Conservation (phyloP, 352 stramenopile species). For the Peronosclerospora sorghi region DNA sequence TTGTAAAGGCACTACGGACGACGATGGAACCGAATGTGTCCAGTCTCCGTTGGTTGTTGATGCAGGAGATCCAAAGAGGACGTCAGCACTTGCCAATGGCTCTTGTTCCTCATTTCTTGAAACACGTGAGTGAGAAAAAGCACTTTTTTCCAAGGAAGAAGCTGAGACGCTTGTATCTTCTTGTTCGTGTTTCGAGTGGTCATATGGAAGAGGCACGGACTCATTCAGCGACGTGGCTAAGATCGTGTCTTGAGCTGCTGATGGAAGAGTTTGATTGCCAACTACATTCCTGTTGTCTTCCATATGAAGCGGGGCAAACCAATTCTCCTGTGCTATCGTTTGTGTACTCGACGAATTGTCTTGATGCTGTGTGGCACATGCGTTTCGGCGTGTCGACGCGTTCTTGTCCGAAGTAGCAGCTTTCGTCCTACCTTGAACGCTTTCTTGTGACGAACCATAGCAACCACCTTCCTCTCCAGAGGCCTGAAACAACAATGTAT, state of each 20-base stretch:
- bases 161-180: slow-evolving; percentile 10
- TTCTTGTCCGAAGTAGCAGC: background rate
- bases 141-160: slow-evolving; percentile 7
- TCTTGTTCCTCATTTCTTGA: slow-evolving; percentile 6
- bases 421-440: slow-evolving; percentile 2
- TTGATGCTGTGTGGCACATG: slow-evolving; percentile 6
- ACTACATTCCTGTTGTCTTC: slow-evolving; percentile 10
- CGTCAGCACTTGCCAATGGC: slow-evolving; percentile 15
- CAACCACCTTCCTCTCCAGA: background rate
- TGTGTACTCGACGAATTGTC: background rate
- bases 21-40: background rate
- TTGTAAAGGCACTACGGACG: slow-evolving; percentile 1
- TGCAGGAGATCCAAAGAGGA: slow-evolving; percentile 17
- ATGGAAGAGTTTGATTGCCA: background rate
- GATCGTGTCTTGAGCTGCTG: too few species aligned
- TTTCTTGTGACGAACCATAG: slow-evolving; percentile 1
- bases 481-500: background rate
- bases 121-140: slow-evolving; percentile 10
- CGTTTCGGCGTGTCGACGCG: slow-evolving; percentile 1
- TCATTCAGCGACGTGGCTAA: too few species aligned
- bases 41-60: slow-evolving; percentile 10
- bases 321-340: slow-evolving; percentile 1
- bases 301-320: slow-evolving; percentile 1
- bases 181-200: too few species aligned
- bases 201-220: too few species aligned